phyloP scores from a whole-genome alignment of 257 asterid species.

The Solanum tarapatanum region DNA sequence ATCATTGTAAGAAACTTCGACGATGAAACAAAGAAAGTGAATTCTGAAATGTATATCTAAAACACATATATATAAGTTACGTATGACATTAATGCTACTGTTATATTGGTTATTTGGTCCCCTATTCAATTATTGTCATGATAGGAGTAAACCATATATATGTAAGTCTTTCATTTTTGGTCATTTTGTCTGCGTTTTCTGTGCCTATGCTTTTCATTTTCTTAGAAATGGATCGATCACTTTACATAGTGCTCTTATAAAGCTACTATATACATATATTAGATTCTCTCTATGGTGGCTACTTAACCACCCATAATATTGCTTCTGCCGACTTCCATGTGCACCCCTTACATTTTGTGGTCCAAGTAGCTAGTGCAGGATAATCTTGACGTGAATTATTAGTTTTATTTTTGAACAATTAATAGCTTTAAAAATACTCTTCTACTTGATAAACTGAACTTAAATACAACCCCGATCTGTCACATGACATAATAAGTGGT shows the following conservation, averaged over 20 bases:
- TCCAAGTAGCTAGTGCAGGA: not conserved
- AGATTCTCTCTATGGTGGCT: not conserved
- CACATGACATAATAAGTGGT: not conserved
- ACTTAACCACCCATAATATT: not conserved
- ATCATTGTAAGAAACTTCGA: not conserved
- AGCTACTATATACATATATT: not conserved
- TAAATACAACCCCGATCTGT: too few relatives aligned
- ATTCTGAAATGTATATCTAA: not conserved
- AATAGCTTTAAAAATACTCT: too few relatives aligned
- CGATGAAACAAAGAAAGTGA: not conserved
- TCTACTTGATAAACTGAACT: too few relatives aligned
- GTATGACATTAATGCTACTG: not conserved
- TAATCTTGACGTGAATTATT: too few relatives aligned
- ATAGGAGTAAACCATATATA: not conserved
- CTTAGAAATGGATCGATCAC: not conserved
- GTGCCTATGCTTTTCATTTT: not conserved
- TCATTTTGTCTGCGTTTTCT: not conserved
- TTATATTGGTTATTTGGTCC: not conserved
- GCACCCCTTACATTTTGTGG: not conserved
- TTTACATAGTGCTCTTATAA: not conserved
- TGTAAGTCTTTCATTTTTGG: not conserved
- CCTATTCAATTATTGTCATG: not conserved
- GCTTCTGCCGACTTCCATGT: not conserved
- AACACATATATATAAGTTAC: not conserved
- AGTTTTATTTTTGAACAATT: fast-evolving